Evolutionary conservation across 805 yeast species (phyloP).

Genomic region (Komagataella pastoris): DNA sequence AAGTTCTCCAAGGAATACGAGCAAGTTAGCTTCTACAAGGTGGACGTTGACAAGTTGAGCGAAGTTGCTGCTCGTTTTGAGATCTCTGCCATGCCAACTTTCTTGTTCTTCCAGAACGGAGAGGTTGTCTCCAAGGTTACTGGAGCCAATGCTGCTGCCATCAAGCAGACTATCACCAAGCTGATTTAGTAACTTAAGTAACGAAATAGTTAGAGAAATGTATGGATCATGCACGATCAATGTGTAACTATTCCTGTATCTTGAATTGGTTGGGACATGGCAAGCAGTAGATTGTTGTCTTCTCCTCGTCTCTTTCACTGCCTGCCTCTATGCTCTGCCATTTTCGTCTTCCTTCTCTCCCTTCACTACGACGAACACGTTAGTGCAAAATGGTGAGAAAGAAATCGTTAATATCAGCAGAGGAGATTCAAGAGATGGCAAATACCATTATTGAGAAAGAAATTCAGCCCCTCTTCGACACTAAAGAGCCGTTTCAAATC

Average conservation of each 20-base stretch:
- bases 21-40: constrained; percentile 67
- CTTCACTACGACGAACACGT: neutral
- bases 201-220: neutral
- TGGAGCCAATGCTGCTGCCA: constrained; percentile 83
- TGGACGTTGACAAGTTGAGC: constrained; percentile 80
- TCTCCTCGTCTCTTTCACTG: neutral
- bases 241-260: neutral
- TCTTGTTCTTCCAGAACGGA: constrained; percentile 73
- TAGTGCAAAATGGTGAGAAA: neutral
- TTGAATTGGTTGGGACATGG: neutral
- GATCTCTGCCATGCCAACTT: constrained; percentile 45
- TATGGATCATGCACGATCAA: neutral
- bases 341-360: neutral
- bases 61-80: constrained; percentile 59
- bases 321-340: neutral
- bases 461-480: constrained; percentile 1
- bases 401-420: neutral
- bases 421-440: constrained; percentile 1
- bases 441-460: constrained; percentile 1
- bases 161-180: constrained; percentile 42
- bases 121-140: constrained; percentile 64
- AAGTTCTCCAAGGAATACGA: constrained; percentile 60
- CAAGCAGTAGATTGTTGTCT: neutral
- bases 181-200: constrained; percentile 11
- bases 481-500: neutral